Conservation (phyloP, 129 eudicot species). For the Tanacetum coccineum region DNA sequence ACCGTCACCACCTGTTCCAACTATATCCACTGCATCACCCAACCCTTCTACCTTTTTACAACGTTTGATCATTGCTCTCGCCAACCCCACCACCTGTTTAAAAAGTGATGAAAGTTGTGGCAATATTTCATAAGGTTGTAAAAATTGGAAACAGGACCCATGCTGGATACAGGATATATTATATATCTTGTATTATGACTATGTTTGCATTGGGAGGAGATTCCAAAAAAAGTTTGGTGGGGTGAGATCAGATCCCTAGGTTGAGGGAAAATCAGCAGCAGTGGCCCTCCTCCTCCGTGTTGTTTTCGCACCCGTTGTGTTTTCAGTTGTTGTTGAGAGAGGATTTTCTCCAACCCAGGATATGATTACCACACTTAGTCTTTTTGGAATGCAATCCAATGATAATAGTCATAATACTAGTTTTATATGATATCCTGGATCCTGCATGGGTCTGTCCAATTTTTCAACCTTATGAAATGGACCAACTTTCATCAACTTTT, state of each 20-base stretch:
- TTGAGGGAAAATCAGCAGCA: too few species aligned
- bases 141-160: too few species aligned
- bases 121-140: not conserved
- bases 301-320: too few species aligned
- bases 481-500: not conserved
- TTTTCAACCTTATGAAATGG: not conserved
- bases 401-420: too few species aligned
- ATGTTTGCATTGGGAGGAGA: too few species aligned
- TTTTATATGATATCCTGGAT: not conserved
- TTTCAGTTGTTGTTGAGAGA: too few species aligned
- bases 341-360: too few species aligned
- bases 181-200: too few species aligned
- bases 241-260: too few species aligned
- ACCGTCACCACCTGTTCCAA: constrained; percentile 84
- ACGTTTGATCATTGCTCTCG: constrained; percentile 65
- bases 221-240: too few species aligned
- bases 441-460: not conserved
- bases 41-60: constrained; percentile 60
- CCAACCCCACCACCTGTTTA: constrained; percentile 70
- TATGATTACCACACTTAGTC: constrained; percentile 3
- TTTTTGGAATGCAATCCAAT: not conserved
- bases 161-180: too few species aligned
- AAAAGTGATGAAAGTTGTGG: not conserved
- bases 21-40: constrained; percentile 61
- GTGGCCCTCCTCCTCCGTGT: too few species aligned